Evolutionary conservation across 2,329 filamentous ascomycete species (phyloP).

Genomic region (Myriosclerotinia duriaeana): DNA sequence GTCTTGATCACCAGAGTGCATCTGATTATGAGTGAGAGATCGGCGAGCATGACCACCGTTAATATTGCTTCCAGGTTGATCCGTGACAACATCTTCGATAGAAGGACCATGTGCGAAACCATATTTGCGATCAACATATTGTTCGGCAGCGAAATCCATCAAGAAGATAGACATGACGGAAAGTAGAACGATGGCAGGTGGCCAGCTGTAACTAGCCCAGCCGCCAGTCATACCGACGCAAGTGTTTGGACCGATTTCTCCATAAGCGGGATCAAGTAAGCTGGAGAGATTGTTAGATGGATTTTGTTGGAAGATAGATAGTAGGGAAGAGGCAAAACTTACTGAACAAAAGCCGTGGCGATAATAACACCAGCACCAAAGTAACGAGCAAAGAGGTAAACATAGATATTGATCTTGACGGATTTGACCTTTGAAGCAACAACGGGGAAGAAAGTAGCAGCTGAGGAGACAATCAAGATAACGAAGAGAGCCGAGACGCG

Average conservation of each 20-base stretch:
- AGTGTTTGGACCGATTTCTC: constrained; percentile 47
- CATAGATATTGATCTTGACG: constrained; percentile 59
- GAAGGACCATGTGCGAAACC: constrained; percentile 33
- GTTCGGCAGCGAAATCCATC: constrained; percentile 59
- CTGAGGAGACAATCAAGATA: constrained; percentile 62
- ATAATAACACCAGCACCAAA: constrained; percentile 77
- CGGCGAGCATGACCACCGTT: constrained; percentile 9
- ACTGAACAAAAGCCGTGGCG: constrained; percentile 74
- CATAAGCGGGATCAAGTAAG: constrained; percentile 48
- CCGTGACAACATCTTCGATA: constrained; percentile 37
- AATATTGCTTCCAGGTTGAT: constrained; percentile 24
- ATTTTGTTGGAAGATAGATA: neutral
- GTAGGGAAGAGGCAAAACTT: constrained; percentile 44
- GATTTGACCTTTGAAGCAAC: constrained; percentile 58
- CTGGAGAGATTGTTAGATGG: constrained; percentile 40
- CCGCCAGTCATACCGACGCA: constrained; percentile 56
- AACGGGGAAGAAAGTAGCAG: constrained; percentile 66
- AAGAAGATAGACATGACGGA: constrained; percentile 57
- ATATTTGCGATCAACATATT: constrained; percentile 44
- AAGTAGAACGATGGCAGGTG: constrained; percentile 50
- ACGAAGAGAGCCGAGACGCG: constrained; percentile 75
- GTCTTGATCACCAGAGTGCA: constrained; percentile 47
- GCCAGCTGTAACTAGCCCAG: constrained; percentile 39
- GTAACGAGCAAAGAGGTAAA: constrained; percentile 64
- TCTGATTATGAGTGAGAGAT: constrained; percentile 41